phyloP scores from a whole-genome alignment of 257 asterid genomes.

The Leptodermis oblonga region DNA sequence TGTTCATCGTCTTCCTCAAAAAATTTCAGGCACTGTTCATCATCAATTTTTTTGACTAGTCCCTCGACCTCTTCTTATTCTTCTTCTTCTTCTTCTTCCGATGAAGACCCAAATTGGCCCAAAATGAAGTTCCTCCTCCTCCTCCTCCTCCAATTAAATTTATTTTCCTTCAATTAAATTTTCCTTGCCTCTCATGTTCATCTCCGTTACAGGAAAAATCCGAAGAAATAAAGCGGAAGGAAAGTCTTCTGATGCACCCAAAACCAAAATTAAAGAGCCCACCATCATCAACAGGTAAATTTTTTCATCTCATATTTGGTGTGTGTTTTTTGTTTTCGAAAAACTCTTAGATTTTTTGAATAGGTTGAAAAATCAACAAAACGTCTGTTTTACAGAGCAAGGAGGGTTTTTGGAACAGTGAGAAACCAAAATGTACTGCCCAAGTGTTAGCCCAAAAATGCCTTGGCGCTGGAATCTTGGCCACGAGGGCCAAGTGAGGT shows the following conservation, averaged over 20 bases:
- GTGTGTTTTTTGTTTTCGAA: neutral
- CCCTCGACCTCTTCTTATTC: no score
- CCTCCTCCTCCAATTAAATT: conserved; percentile 49
- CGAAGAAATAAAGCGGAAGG: conserved; percentile 29
- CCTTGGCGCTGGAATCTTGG: no score
- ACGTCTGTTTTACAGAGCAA: conserved; percentile 35
- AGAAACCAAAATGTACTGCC: conserved; percentile 40
- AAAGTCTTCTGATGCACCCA: conserved; percentile 33
- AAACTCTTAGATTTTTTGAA: neutral
- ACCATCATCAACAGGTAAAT: conserved; percentile 31
- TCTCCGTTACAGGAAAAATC: conserved; percentile 28
- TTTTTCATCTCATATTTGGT: neutral
- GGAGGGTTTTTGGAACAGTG: conserved; percentile 53
- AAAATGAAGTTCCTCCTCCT: no score
- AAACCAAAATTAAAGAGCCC: conserved; percentile 27
- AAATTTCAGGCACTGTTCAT: no score
- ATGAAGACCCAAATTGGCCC: no score
- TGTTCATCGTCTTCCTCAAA: no score
- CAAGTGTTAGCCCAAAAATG: no score
- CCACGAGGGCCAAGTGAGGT: no score
- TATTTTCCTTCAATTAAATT: neutral
- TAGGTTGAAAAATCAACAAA: neutral
- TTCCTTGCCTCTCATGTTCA: neutral
- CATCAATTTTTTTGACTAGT: no score
- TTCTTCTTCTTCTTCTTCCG: no score